These are phyloP conservation scores for Olyra latifolia DNA, from an alignment of 176 grass and related monocot genomes.

Conservation along the genomic window DNA sequence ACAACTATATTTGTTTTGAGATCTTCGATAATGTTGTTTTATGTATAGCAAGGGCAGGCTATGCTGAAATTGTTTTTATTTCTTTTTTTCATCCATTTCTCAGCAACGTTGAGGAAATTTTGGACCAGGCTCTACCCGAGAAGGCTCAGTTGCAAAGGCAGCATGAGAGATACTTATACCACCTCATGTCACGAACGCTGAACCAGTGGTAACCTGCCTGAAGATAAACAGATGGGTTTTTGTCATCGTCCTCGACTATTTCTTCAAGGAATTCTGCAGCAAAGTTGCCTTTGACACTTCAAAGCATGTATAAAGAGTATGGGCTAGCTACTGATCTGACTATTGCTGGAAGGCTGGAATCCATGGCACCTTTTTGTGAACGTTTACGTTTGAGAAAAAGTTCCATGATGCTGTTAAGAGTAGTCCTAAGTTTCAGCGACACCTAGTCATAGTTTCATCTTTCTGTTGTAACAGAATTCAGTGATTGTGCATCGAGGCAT, in stretches of 20 bases:
- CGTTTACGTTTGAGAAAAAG: background rate
- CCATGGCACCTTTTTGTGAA: background rate
- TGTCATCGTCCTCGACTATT: background rate
- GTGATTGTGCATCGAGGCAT: background rate
- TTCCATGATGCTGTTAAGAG: conserved; percentile 1
- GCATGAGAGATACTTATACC: background rate
- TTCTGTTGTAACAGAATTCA: conserved; percentile 16
- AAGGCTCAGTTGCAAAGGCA: background rate
- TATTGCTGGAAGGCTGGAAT: conserved; percentile 9
- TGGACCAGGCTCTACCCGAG: conserved; percentile 12
- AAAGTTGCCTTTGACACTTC: background rate
- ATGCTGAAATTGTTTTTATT: conserved; percentile 15
- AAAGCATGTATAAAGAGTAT: background rate
- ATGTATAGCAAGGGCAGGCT: background rate
- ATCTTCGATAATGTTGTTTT: background rate
- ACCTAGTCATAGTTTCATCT: background rate
- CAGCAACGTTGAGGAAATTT: conserved; percentile 3
- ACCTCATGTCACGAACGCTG: background rate
- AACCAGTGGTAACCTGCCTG: background rate
- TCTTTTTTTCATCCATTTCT: background rate
- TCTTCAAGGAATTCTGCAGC: background rate
- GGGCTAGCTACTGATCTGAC: background rate
- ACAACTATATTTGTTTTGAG: background rate
- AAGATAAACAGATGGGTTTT: conserved; percentile 16
- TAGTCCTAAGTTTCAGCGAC: background rate